Conservation (phyloP, 2,329 filamentous ascomycete genomes). For the Chaetomium sp. region DNA sequence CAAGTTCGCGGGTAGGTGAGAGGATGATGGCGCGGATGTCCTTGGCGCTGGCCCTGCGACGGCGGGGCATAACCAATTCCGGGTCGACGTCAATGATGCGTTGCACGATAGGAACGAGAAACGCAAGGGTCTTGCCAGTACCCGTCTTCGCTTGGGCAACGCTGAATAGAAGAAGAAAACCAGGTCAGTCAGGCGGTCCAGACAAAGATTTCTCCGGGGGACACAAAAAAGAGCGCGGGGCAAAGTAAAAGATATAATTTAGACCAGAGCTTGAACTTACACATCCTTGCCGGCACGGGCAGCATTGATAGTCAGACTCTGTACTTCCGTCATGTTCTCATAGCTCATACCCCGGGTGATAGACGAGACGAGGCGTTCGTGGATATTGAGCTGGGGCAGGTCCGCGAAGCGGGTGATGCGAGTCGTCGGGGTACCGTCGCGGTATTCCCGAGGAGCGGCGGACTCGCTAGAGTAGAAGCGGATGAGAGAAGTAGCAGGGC, state of each 20-base stretch:
- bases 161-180: slow-evolving; percentile 36
- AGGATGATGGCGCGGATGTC: slow-evolving; percentile 66
- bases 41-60: slow-evolving; percentile 36
- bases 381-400: slow-evolving; percentile 45
- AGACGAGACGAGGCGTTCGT: slow-evolving; percentile 57
- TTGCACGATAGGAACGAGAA: slow-evolving; percentile 80
- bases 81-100: slow-evolving; percentile 63
- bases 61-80: slow-evolving; percentile 43
- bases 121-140: slow-evolving; percentile 93
- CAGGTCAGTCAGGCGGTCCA: not conserved
- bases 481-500: slow-evolving; percentile 14
- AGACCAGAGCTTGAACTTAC: slow-evolving; percentile 44
- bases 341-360: slow-evolving; percentile 70
- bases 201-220: not conserved
- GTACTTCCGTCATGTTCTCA: slow-evolving; percentile 86
- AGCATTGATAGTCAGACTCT: slow-evolving; percentile 73
- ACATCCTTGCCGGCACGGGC: slow-evolving; percentile 76
- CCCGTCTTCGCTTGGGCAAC: slow-evolving; percentile 94
- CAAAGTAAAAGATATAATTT: too few relatives aligned
- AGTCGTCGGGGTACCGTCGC: slow-evolving; percentile 16
- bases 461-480: slow-evolving; percentile 38
- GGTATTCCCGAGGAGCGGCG: slow-evolving; percentile 14
- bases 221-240: too few relatives aligned
- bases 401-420: slow-evolving; percentile 39
- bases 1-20: slow-evolving; percentile 74